Percentiles rank a stretch among this genome's conserved stretches.
Evolutionary conservation across 768 basidiomycete species (phyloP).

Genomic region (Phaeotremella fagi): DNA sequence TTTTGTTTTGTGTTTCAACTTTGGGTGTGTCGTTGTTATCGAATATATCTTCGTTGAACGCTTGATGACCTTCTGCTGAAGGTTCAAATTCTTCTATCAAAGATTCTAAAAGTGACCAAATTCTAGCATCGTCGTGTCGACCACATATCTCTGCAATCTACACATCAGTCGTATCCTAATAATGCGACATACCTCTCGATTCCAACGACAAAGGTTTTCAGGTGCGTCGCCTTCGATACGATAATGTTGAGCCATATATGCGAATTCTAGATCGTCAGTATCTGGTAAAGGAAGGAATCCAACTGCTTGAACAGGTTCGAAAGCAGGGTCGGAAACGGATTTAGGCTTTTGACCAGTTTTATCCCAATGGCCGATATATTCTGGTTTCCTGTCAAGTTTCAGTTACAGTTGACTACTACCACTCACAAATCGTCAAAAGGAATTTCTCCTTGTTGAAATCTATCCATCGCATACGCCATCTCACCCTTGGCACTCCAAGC

Average conservation of each 20-base stretch:
- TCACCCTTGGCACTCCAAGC: constrained; percentile 41
- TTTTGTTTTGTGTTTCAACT: neutral
- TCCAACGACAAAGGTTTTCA: constrained; percentile 35
- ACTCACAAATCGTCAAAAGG: constrained; percentile 48
- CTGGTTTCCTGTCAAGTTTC: constrained; percentile 29
- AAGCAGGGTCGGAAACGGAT: constrained; percentile 33
- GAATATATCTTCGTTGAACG: constrained; percentile 31
- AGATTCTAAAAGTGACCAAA: constrained; percentile 29
- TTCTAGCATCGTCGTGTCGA: constrained; percentile 29
- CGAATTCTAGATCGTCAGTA: constrained; percentile 34
- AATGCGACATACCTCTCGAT: constrained; percentile 21
- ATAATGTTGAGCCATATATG: constrained; percentile 41
- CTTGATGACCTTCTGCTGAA: neutral
- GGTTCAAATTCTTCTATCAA: constrained; percentile 37
- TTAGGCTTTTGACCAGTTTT: constrained; percentile 33
- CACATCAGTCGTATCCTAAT: neutral
- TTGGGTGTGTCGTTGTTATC: constrained; percentile 9
- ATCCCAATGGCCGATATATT: constrained; percentile 36
- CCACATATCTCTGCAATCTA: constrained; percentile 28
- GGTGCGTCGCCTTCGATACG: constrained; percentile 28
- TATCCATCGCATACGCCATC: constrained; percentile 35
- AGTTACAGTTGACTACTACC: too few relatives aligned
- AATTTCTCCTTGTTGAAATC: constrained; percentile 42
- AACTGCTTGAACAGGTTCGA: constrained; percentile 36
- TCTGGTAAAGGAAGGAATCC: constrained; percentile 23